Conservation (phyloP, 495 filamentous ascomycete species). For the Tirmania nivea region DNA sequence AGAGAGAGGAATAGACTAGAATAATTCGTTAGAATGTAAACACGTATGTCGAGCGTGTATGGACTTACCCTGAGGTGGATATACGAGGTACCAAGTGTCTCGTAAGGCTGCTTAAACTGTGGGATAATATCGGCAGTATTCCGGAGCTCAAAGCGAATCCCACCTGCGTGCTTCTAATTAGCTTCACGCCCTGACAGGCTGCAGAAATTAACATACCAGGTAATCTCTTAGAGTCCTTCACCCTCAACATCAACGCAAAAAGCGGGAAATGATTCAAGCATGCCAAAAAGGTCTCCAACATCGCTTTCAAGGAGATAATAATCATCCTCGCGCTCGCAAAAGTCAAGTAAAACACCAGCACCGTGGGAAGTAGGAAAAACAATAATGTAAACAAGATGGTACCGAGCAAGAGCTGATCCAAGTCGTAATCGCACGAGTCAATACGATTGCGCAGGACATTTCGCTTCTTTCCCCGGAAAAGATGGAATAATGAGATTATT, state of each 20-base stretch:
- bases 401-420: slow-evolving; percentile 88
- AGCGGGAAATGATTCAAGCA: slow-evolving; percentile 96
- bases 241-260: slow-evolving; percentile 86
- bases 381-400: slow-evolving; percentile 92
- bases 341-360: slow-evolving; percentile 88
- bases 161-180: slow-evolving; percentile 29
- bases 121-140: slow-evolving; percentile 29
- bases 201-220: slow-evolving; percentile 34
- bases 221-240: slow-evolving; percentile 78
- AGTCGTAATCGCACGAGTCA: slow-evolving; percentile 95
- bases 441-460: slow-evolving; percentile 95
- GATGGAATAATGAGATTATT: slow-evolving; percentile 86
- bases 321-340: slow-evolving; percentile 87
- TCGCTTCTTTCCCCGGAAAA: slow-evolving; percentile 93
- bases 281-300: slow-evolving; percentile 72
- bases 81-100: not conserved
- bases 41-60: not conserved
- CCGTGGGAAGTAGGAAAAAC: slow-evolving; percentile 85
- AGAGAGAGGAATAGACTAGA: slow-evolving; percentile 68
- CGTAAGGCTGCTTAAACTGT: slow-evolving; percentile 8
- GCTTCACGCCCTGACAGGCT: not conserved
- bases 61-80: not conserved
- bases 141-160: slow-evolving; percentile 75
- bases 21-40: not conserved
- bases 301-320: slow-evolving; percentile 78